Evolutionary conservation across 805 yeast genomes (phyloP).

Genomic region (Metschnikowia picachoensis): DNA sequence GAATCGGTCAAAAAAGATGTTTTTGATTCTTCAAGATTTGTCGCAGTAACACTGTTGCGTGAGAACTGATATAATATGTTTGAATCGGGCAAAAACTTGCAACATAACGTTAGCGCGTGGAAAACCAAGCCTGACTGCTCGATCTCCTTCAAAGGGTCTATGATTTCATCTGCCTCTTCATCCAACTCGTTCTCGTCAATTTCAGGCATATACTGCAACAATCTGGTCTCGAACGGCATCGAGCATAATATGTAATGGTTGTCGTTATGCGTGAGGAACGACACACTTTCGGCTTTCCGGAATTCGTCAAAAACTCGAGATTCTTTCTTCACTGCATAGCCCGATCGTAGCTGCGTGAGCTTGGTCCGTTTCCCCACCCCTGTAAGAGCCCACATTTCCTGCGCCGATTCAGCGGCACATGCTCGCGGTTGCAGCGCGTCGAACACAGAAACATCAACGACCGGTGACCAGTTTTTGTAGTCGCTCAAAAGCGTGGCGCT

Average conservation of each 20-base stretch:
- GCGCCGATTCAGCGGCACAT: slow-evolving; percentile 18
- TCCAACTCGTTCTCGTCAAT: slow-evolving; percentile 23
- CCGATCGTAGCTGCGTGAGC: slow-evolving; percentile 31
- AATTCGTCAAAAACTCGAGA: slow-evolving; percentile 27
- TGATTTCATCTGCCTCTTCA: slow-evolving; percentile 12
- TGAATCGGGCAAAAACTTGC: slow-evolving; percentile 10
- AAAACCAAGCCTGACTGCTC: slow-evolving; percentile 21
- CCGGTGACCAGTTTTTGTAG: slow-evolving; percentile 47
- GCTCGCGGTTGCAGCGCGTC: slow-evolving; percentile 23
- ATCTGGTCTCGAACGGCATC: slow-evolving; percentile 35
- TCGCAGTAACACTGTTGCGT: slow-evolving; percentile 17
- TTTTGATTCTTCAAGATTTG: slow-evolving; percentile 17
- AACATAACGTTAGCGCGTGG: slow-evolving; percentile 21
- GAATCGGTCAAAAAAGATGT: not conserved
- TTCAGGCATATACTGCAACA: slow-evolving; percentile 31
- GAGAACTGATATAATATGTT: slow-evolving; percentile 27
- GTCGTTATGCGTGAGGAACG: slow-evolving; percentile 16
- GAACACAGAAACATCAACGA: slow-evolving; percentile 38
- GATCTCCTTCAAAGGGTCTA: slow-evolving; percentile 1
- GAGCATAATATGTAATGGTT: slow-evolving; percentile 30
- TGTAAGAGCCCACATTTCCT: slow-evolving; percentile 43
- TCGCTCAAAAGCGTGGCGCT: slow-evolving; percentile 24
- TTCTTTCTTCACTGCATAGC: slow-evolving; percentile 26
- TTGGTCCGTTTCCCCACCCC: slow-evolving; percentile 34
- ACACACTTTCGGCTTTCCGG: slow-evolving; percentile 27